phyloP scores from a whole-genome alignment of 257 asterid species.

The Solanum dulcamara region DNA sequence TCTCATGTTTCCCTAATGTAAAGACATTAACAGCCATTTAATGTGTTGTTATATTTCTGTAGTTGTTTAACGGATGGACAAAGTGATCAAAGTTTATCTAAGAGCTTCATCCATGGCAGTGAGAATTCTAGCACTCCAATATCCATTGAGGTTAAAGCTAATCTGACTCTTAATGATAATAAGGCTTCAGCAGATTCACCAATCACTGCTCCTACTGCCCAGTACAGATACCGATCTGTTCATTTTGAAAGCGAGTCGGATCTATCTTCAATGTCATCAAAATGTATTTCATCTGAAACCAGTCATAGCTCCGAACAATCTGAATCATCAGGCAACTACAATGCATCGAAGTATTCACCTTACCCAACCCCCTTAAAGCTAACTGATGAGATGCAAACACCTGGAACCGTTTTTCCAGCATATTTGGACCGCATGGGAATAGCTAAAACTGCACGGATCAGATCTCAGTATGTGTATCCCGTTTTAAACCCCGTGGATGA shows the following conservation, averaged over 20 bases:
- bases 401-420: constrained; percentile 79
- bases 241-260: constrained; percentile 15
- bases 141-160: neutral
- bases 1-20: neutral
- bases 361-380: constrained; percentile 70
- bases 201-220: constrained; percentile 17
- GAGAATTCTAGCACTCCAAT: neutral
- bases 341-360: constrained; percentile 38
- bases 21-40: neutral
- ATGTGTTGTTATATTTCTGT: neutral
- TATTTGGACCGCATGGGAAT: constrained; percentile 28
- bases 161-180: constrained; percentile 4
- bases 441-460: constrained; percentile 36
- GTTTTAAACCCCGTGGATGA: constrained; percentile 33
- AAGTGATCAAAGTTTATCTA: constrained; percentile 17
- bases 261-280: constrained; percentile 19
- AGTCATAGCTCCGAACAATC: constrained; percentile 19
- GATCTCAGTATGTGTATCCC: constrained; percentile 62
- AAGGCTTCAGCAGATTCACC: constrained; percentile 26
- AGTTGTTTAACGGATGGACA: constrained; percentile 52
- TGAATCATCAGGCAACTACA: constrained; percentile 17
- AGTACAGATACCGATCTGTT: constrained; percentile 30
- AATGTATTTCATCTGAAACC: constrained; percentile 33
- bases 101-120: constrained; percentile 16
- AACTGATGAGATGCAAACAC: constrained; percentile 81